Base-by-base conservation (phyloP, 2,329 filamentous ascomycete genomes). In the Hysterium pulicare region DNA sequence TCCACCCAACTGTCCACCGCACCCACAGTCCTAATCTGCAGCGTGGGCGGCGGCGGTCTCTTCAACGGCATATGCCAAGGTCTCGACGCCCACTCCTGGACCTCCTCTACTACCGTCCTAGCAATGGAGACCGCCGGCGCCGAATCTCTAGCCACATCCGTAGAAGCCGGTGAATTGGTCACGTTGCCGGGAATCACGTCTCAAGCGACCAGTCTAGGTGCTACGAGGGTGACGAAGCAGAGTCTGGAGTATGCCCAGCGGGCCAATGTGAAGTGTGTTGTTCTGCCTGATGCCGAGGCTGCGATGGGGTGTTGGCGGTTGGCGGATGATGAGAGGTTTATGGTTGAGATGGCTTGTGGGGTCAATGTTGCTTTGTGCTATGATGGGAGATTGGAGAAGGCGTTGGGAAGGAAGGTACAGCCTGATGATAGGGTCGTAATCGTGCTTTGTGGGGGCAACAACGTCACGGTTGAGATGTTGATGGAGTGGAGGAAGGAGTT, bases 311-410 rank as follows among this genome's bases (percentile, higher is more conserved):
- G 84, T 41, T 82, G 85, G 57, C 74, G 80, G 19, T 83, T 96
- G 48, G 84, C 87, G 8, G 86, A 96, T 51, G 89, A 95, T 47
- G 87, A 90, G 54, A 73, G 86, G 20, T 70, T 91, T 43, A 72
- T 95, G 44, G 87, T 95, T 3, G 91, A 97, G 71, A 73, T 85
- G 26, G 83, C 90, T 0, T 96, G 91, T 62, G 90, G 90, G 1
- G 89, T 91, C 5, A 86, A 84, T 40, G 68, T 95, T 10, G 87
- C 84, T 1, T 64, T 80, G 3, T 82, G 75, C 45, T 89, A 88
- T 56, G 79, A 78, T 31, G 81, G 78, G 0, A 66, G 77, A 31
- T 60, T 94, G 57, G 76, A 82, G 57, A 72, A 75, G 53, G 69
- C 62, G 2, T 53, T 81, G 8, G 69, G 90, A 0, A 79, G 84